Evolutionary conservation across 2,329 filamentous ascomycete species (phyloP).

Genomic region (Trichophyton benhamiae): DNA sequence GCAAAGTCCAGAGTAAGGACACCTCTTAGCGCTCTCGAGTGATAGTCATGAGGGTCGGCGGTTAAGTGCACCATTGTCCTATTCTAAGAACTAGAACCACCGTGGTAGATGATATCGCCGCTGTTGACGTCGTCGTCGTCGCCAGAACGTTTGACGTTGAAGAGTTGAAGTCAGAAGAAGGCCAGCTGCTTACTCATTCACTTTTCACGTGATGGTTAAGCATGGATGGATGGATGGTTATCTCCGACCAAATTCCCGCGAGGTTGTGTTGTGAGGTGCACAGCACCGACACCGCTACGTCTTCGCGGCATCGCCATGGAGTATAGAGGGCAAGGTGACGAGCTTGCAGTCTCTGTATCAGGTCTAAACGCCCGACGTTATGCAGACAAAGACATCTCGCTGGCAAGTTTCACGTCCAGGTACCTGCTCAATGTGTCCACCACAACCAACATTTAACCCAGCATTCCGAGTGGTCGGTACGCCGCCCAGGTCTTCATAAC

Average conservation of each 20-base stretch:
- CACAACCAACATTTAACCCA: conserved; percentile 2
- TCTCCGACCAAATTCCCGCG: background rate
- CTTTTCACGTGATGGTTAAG: background rate
- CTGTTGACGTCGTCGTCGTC: too few relatives aligned
- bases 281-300: too few relatives aligned
- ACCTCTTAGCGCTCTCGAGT: background rate
- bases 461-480: background rate
- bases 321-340: background rate
- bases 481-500: background rate
- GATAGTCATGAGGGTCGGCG: background rate
- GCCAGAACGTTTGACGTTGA: background rate
- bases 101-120: background rate
- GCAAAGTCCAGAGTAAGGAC: background rate
- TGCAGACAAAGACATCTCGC: background rate
- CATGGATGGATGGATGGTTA: background rate
- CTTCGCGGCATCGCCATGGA: too few relatives aligned
- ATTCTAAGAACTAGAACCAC: background rate
- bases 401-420: background rate
- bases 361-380: background rate
- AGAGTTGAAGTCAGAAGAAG: background rate
- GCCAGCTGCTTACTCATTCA: background rate
- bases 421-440: background rate
- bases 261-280: background rate
- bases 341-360: background rate
- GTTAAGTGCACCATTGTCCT: background rate